These are phyloP conservation scores for Myxozyma kluyveri DNA, from an alignment of 805 yeast species.

Conservation along the genomic window DNA sequence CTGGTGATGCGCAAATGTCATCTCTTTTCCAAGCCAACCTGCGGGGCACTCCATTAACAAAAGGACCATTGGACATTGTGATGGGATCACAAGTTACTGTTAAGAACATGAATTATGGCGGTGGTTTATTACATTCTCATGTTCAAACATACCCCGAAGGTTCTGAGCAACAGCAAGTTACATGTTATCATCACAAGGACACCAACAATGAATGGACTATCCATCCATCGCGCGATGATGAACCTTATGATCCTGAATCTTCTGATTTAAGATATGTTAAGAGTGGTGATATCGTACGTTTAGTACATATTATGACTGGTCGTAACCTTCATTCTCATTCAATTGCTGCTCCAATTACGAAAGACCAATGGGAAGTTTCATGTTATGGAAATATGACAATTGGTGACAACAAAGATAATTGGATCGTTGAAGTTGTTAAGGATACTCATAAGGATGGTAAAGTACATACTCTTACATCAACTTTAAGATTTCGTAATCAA, in stretches of 20 bases:
- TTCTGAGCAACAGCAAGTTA: constrained; percentile 88
- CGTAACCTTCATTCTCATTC: constrained; percentile 81
- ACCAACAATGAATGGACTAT: constrained; percentile 78
- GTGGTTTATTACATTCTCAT: constrained; percentile 84
- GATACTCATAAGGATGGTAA: constrained; percentile 52
- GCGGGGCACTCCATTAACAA: constrained; percentile 58
- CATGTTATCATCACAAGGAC: constrained; percentile 89
- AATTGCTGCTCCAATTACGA: constrained; percentile 70
- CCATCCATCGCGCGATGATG: constrained; percentile 33
- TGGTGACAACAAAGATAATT: constrained; percentile 83
- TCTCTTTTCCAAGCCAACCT: constrained; percentile 87
- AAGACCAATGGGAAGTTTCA: constrained; percentile 73
- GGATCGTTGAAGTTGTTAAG: constrained; percentile 80
- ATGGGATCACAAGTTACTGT: constrained; percentile 62
- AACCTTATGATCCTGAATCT: constrained; percentile 35
- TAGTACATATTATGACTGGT: constrained; percentile 68
- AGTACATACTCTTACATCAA: constrained; percentile 78
- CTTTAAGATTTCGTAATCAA: constrained; percentile 70
- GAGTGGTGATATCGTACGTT: constrained; percentile 66
- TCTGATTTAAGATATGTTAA: constrained; percentile 41
- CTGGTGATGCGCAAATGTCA: constrained; percentile 90
- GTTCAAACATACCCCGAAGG: constrained; percentile 84
- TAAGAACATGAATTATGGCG: constrained; percentile 67
- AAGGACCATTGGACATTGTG: constrained; percentile 67
- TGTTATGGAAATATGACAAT: constrained; percentile 72